phyloP scores from a whole-genome alignment of 2,329 filamentous ascomycete genomes.

The Fusarium multiceps region DNA sequence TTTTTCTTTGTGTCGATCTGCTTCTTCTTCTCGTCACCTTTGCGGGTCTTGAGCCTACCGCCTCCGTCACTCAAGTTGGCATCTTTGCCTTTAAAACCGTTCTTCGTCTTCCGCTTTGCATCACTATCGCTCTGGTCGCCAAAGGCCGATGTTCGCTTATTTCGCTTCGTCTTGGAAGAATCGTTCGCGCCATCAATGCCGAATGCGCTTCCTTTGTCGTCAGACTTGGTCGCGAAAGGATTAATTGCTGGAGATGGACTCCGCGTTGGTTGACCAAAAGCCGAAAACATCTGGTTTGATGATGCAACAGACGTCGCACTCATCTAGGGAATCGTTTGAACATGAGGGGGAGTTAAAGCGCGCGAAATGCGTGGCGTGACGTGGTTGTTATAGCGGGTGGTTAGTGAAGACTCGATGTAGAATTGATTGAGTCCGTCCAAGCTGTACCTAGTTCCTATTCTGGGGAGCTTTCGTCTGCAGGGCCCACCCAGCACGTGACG shows the following conservation, averaged over 20 bases:
- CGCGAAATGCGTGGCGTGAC: constrained; percentile 27
- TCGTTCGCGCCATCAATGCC: constrained; percentile 48
- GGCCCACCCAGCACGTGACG: constrained; percentile 41
- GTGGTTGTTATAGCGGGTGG: constrained; percentile 6
- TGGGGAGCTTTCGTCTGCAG: constrained; percentile 40
- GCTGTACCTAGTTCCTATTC: constrained; percentile 34
- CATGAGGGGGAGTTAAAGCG: constrained; percentile 47
- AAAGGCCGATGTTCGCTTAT: constrained; percentile 41
- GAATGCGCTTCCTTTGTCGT: constrained; percentile 46
- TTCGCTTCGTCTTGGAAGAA: constrained; percentile 45
- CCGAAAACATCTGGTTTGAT: constrained; percentile 55
- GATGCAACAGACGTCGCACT: constrained; percentile 56
- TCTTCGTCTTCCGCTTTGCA: constrained; percentile 42
- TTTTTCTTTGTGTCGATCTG: constrained; percentile 39
- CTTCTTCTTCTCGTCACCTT: constrained; percentile 44
- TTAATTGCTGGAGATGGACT: constrained; percentile 51
- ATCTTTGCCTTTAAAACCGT: constrained; percentile 46
- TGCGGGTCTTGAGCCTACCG: constrained; percentile 39
- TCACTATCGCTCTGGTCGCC: constrained; percentile 46
- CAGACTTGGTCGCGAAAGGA: constrained; percentile 50
- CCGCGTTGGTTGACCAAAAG: constrained; percentile 52
- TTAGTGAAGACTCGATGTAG: constrained; percentile 30
- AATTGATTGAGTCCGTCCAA: constrained; percentile 36
- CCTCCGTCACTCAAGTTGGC: constrained; percentile 43
- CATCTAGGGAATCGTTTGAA: constrained; percentile 50